Evolutionary conservation across 768 basidiomycete genomes (phyloP).

Genomic region (Serendipita sp.): DNA sequence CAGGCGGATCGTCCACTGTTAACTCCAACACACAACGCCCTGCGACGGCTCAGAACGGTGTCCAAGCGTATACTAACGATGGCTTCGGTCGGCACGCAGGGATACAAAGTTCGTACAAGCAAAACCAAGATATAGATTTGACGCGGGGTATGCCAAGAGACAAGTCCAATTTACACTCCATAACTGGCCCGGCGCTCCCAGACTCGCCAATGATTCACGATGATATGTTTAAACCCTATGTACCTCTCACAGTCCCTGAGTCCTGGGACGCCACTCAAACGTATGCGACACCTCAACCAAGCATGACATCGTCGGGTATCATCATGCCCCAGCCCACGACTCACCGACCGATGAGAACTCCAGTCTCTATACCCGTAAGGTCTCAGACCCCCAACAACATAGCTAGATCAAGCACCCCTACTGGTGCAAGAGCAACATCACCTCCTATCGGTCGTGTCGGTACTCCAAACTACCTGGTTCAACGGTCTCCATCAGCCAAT

Average conservation of each 20-base stretch:
- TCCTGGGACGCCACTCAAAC: background rate
- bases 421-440: background rate
- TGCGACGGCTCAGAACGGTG: background rate
- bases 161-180: constrained; percentile 30
- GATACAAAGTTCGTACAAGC: background rate
- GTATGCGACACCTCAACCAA: background rate
- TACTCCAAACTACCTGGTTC: background rate
- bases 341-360: background rate
- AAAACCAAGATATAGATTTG: background rate
- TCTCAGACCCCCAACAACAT: constrained; percentile 1
- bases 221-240: background rate
- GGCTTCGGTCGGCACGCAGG: background rate
- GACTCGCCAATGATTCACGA: constrained; percentile 35
- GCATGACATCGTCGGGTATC: background rate
- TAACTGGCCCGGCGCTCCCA: constrained; percentile 40
- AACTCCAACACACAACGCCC: background rate
- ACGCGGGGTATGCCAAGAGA: constrained; percentile 13
- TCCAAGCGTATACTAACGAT: background rate
- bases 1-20: background rate
- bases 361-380: background rate
- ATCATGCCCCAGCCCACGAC: background rate
- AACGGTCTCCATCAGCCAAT: background rate
- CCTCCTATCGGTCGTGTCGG: background rate
- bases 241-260: background rate
- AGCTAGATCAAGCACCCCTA: background rate